phyloP scores from a whole-genome alignment of 106 monocot genomes.

The Dendrobium catenatum region DNA sequence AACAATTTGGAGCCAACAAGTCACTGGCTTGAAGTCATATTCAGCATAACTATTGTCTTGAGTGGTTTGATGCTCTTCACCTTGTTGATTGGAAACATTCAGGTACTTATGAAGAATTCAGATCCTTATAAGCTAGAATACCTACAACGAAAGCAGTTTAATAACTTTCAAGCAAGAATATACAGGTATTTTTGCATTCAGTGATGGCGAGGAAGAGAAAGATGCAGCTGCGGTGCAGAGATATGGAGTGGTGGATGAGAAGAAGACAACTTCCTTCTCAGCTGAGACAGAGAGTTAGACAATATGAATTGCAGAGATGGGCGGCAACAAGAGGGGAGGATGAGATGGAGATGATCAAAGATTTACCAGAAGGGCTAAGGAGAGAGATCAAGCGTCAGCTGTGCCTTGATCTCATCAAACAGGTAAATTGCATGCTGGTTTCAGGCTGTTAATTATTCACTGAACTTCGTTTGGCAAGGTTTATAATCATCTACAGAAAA shows the following conservation, averaged over 20 bases:
- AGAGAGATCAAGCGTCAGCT: slow-evolving; percentile 78
- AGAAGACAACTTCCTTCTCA: slow-evolving; percentile 72
- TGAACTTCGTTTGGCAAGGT: too few species aligned
- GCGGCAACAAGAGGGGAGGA: slow-evolving; percentile 77
- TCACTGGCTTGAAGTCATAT: slow-evolving; percentile 85
- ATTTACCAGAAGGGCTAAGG: slow-evolving; percentile 73
- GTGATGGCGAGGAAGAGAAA: slow-evolving; percentile 82
- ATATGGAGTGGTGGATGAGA: slow-evolving; percentile 99
- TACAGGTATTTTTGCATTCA: slow-evolving; percentile 80
- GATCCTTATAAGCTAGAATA: background rate
- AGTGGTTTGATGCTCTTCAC: slow-evolving; percentile 92
- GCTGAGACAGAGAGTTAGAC: slow-evolving; percentile 71
- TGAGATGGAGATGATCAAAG: slow-evolving; percentile 74
- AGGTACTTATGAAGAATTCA: slow-evolving; percentile 26
- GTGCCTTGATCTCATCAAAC: slow-evolving; percentile 80
- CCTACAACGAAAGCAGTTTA: background rate
- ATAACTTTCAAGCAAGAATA: background rate
- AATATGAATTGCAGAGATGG: slow-evolving; percentile 73
- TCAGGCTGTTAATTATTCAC: too few species aligned
- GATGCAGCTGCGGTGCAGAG: slow-evolving; percentile 78
- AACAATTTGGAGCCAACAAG: slow-evolving; percentile 90
- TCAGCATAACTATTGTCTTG: slow-evolving; percentile 67
- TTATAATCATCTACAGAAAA: too few species aligned
- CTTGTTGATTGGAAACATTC: slow-evolving; percentile 87
- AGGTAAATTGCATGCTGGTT: slow-evolving; percentile 24